Base-by-base conservation (phyloP, 2,329 filamentous ascomycete genomes). In the Cercospora berteroae region DNA sequence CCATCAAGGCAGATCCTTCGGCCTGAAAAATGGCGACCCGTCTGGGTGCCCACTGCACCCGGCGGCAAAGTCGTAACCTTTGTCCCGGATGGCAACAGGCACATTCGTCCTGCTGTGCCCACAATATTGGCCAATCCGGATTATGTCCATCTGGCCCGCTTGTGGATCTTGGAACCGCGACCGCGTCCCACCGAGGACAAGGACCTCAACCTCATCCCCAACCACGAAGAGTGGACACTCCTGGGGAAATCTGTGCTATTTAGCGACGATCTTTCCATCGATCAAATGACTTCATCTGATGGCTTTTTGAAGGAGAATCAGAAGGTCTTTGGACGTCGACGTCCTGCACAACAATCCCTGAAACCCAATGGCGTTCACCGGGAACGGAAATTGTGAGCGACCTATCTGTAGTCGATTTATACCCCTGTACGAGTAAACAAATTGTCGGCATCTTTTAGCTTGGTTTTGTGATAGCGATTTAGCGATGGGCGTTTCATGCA, bases 171-270 rank as follows among this genome's bases (percentile, higher is more conserved):
- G 12, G 77, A 78, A 56, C 77, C 77, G 64, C 71, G n/a, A 74
- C 25, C 63, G 2, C 39, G 48, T 5, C 61, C 56, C 13, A 52
- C 42, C 12, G 44, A 58, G 20, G 48, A 69, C 9, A 29, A 65
- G 16, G 58, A 59, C 20, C 31, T 58, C 8, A 58, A 68, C 12
- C 29, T 60, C 18, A 60, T 67, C 5, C 63, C 57, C 39, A 31
- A 63, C 27, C 59, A 62, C 27, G 52, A 65, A 7, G 76, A 77
- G 27, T 82, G 81, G 81, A 80, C 77, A 1, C 42, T 82, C 29
- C 71, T 78, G 33, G 76, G 76, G 3, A 82, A 82, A 72, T 77
- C 77, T 1, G 75, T 79, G 2, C 66, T 82, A 6, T 81, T 82
- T 74, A 78, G 77, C 18, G 80, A 81, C 64, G 74, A 77, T 64